Evolutionary conservation across 2,329 filamentous ascomycete genomes (phyloP).

Genomic region (Aspergillus glaucus): DNA sequence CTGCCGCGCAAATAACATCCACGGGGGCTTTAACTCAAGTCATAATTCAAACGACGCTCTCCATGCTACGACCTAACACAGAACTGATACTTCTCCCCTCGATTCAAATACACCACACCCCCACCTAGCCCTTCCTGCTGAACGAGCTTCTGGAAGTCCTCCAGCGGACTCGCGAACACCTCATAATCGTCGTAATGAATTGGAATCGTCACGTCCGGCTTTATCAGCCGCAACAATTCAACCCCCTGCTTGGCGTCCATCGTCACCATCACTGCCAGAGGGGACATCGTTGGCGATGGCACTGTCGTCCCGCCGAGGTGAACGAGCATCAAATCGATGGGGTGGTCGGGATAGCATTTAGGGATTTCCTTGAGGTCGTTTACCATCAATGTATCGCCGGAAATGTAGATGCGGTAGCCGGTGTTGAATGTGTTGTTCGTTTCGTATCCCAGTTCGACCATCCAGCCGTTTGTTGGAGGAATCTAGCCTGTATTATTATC

Average conservation of each 20-base stretch:
- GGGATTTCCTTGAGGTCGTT: constrained; percentile 59
- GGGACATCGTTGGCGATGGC: constrained; percentile 51
- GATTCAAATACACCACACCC: constrained; percentile 56
- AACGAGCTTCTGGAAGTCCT: constrained; percentile 55
- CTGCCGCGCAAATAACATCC: background rate
- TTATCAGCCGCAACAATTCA: constrained; percentile 53
- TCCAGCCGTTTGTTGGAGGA: constrained; percentile 62
- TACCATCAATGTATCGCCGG: constrained; percentile 58
- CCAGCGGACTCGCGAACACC: constrained; percentile 54
- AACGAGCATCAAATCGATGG: constrained; percentile 60
- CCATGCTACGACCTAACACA: constrained; percentile 29
- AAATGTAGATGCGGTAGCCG: constrained; percentile 60
- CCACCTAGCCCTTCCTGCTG: constrained; percentile 45
- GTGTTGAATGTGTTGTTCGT: constrained; percentile 30
- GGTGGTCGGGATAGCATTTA: constrained; percentile 46
- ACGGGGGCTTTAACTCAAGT: background rate
- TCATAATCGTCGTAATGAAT: constrained; percentile 62
- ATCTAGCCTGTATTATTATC: constrained; percentile 30
- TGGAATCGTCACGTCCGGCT: constrained; percentile 57
- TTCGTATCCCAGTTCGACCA: constrained; percentile 55
- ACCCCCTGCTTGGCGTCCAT: constrained; percentile 62
- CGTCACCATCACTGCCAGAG: constrained; percentile 63
- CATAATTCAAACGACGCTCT: background rate
- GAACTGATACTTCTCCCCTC: constrained; percentile 53
- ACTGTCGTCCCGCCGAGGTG: constrained; percentile 63